These are phyloP conservation scores for Senna siamea DNA, from an alignment of 306 rosid genomes.

Conservation along the genomic window DNA sequence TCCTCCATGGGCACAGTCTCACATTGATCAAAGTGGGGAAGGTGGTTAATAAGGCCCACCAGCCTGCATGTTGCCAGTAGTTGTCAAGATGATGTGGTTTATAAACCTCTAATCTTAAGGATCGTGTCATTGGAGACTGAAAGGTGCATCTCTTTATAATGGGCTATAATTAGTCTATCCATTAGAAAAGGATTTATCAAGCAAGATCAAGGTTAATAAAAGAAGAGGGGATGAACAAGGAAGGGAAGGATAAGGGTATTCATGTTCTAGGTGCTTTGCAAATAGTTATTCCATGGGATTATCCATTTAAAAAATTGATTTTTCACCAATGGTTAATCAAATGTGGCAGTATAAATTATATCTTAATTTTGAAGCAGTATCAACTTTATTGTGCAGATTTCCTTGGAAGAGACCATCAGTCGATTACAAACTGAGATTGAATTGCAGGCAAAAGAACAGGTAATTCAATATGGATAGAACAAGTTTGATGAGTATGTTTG, in stretches of 20 bases:
- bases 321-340: not conserved
- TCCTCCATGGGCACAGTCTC: not conserved
- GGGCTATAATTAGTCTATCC: not conserved
- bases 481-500: constrained; percentile 18
- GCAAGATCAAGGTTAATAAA: not conserved
- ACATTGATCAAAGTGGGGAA: not conserved
- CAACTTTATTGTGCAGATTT: constrained; percentile 43
- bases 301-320: not conserved
- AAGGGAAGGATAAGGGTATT: not conserved
- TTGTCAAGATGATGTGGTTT: not conserved
- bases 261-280: not conserved
- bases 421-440: constrained; percentile 46
- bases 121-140: too few relatives aligned
- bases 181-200: not conserved
- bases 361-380: not conserved
- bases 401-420: constrained; percentile 51
- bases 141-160: too few relatives aligned
- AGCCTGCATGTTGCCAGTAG: not conserved
- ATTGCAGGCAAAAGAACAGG: constrained; percentile 47
- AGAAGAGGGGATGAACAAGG: not conserved
- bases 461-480: constrained; percentile 39
- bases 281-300: not conserved
- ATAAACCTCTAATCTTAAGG: too few relatives aligned
- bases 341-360: not conserved
- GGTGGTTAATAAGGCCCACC: not conserved